Evolutionary conservation across 139 green algal genomes (phyloP).

Genomic region (Chlorella sp.): DNA sequence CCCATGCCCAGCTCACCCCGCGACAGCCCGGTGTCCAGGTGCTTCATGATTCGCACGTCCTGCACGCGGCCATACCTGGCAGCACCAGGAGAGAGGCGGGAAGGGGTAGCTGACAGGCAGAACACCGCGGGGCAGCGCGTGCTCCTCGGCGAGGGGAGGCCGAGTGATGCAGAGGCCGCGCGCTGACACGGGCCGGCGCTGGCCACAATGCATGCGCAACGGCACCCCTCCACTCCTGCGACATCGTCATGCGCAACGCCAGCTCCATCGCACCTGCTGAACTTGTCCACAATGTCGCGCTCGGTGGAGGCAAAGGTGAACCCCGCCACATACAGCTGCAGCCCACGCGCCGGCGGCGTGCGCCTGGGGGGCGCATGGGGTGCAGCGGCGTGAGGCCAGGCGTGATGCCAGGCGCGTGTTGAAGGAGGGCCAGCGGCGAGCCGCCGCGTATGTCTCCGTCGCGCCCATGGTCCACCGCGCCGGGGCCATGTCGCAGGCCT

Average conservation of each 20-base stretch:
- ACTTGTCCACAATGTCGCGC: constrained; percentile 29
- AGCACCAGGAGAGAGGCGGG: constrained; percentile 47
- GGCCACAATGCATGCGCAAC: too few relatives aligned
- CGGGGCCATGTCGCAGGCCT: too few relatives aligned
- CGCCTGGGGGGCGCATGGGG: neutral
- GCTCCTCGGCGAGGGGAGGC: too few relatives aligned
- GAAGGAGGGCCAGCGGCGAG: neutral
- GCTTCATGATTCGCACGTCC: constrained; percentile 64
- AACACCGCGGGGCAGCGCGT: too few relatives aligned
- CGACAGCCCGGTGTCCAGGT: constrained; percentile 52
- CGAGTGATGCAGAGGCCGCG: too few relatives aligned
- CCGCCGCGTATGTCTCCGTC: neutral
- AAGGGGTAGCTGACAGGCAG: constrained; percentile 9
- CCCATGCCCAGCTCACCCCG: constrained; percentile 14
- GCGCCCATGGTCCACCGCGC: neutral
- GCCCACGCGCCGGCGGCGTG: constrained; percentile 33
- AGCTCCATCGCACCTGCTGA: neutral
- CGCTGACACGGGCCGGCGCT: too few relatives aligned
- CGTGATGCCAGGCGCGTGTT: neutral
- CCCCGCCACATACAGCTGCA: constrained; percentile 61
- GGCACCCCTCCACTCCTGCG: too few relatives aligned
- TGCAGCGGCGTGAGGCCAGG: neutral
- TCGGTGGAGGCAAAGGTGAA: constrained; percentile 61
- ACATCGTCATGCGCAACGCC: neutral
- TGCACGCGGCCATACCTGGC: constrained; percentile 43